phyloP scores from a whole-genome alignment of 2,329 filamentous ascomycete genomes.

The Hymenoscyphus salicellus region DNA sequence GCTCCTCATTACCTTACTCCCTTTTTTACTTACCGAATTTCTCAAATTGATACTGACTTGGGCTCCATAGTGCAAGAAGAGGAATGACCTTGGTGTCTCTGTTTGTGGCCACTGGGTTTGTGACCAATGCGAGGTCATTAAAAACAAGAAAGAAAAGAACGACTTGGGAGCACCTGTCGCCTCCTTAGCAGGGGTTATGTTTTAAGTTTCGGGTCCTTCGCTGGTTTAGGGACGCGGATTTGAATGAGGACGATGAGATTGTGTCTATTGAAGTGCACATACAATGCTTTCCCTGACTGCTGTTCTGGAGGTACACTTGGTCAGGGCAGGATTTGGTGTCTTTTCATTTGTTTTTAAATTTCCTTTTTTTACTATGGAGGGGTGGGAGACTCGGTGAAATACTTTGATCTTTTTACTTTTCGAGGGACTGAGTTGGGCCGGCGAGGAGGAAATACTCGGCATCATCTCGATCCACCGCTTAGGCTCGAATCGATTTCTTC shows the following conservation, averaged over 20 bases:
- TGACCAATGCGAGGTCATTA: background rate
- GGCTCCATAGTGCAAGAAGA: constrained; percentile 4
- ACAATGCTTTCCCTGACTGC: constrained; percentile 20
- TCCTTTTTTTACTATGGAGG: background rate
- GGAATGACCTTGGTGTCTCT: background rate
- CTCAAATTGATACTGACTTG: background rate
- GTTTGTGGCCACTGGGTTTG: constrained; percentile 7
- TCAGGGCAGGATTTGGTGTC: constrained; percentile 1
- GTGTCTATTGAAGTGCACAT: constrained; percentile 59
- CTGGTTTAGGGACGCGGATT: constrained; percentile 61
- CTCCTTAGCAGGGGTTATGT: background rate
- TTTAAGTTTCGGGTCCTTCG: background rate
- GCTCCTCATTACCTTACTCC: background rate
- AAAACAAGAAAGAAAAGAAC: background rate
- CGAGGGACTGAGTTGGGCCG: background rate
- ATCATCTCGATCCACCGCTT: no score
- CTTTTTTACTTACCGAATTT: background rate
- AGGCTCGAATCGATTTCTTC: no score
- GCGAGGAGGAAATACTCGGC: background rate
- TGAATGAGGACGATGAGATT: constrained; percentile 56
- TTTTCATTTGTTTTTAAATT: background rate
- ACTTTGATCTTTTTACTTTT: no score
- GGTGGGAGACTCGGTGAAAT: background rate
- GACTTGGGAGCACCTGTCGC: no score
- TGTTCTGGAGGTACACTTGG: constrained; percentile 12